Percentiles rank a stretch among this genome's conserved stretches.
Conservation (phyloP, 2,329 filamentous ascomycete genomes). For the Monilinia laxa region DNA sequence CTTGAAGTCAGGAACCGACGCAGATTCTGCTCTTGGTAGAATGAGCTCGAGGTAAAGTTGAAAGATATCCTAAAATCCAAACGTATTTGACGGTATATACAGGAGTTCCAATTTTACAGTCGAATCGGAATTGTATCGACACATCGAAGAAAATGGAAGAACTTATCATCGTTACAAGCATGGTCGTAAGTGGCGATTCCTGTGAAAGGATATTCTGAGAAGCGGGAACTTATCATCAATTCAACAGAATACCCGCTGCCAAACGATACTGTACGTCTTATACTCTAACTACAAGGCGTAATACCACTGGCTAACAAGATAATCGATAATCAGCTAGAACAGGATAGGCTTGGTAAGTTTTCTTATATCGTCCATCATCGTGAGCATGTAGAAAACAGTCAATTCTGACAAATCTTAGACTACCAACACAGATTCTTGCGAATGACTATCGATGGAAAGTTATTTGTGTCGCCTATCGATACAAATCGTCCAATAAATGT, state of each 20-base stretch:
- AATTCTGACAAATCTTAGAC: constrained; percentile 1
- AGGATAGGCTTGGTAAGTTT: constrained; percentile 13
- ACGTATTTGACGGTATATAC: neutral
- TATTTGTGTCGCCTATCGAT: constrained; percentile 15
- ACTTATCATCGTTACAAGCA: constrained; percentile 22
- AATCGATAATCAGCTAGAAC: neutral
- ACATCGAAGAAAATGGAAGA: constrained; percentile 21
- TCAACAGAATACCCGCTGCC: constrained; percentile 20
- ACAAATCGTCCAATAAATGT: constrained; percentile 7
- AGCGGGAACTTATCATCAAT: neutral
- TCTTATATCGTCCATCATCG: neutral
- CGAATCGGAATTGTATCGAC: constrained; percentile 15
- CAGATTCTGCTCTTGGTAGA: constrained; percentile 12
- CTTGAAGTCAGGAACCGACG: neutral
- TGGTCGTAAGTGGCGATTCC: constrained; percentile 9
- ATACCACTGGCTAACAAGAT: neutral
- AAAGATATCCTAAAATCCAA: neutral
- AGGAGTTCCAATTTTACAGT: constrained; percentile 14
- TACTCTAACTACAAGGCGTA: neutral
- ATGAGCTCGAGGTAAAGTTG: constrained; percentile 10
- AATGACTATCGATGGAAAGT: constrained; percentile 20
- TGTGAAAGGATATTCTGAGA: neutral
- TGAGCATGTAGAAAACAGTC: neutral
- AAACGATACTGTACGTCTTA: constrained; percentile 9
- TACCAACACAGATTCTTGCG: constrained; percentile 18